phyloP scores from a whole-genome alignment of 208 protist genomes.

The Tritrichomonas foetus region DNA sequence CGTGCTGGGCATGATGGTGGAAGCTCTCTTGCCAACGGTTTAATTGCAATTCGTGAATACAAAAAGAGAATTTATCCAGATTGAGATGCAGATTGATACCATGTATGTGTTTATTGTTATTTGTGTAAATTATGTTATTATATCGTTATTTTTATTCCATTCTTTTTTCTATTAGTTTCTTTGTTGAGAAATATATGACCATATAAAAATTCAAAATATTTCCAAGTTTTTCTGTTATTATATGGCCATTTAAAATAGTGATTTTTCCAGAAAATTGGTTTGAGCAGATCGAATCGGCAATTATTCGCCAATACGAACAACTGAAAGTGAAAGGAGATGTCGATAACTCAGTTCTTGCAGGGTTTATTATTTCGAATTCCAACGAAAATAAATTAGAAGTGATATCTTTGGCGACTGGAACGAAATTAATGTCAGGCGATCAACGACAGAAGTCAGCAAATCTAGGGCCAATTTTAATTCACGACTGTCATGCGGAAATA shows the following conservation, averaged over 20 bases:
- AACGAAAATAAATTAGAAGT: neutral
- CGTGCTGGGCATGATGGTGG: neutral
- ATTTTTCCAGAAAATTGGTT: slow-evolving; percentile 16
- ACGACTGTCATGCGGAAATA: slow-evolving; percentile 38
- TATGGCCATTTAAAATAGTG: too few relatives aligned
- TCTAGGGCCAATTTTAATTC: neutral
- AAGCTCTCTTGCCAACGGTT: neutral
- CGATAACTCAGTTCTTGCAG: slow-evolving; percentile 11
- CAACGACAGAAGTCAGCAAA: neutral
- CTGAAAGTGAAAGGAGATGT: neutral
- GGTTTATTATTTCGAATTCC: neutral
- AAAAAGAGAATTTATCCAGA: neutral
- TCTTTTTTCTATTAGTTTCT: too few relatives aligned
- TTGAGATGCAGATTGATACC: too few relatives aligned
- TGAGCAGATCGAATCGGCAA: neutral
- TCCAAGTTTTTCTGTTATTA: too few relatives aligned
- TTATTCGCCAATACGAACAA: neutral
- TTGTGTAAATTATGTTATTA: too few relatives aligned
- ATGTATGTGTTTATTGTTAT: too few relatives aligned
- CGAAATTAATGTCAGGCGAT: slow-evolving; percentile 39
- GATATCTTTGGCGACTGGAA: neutral
- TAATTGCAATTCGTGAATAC: neutral
- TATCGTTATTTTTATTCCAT: too few relatives aligned
- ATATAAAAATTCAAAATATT: too few relatives aligned
- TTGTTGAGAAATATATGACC: too few relatives aligned